Evolutionary conservation across 495 filamentous ascomycete species (phyloP), one percentile per base, ranked within the genome.

Genomic region (Cercophora scortea): DNA sequence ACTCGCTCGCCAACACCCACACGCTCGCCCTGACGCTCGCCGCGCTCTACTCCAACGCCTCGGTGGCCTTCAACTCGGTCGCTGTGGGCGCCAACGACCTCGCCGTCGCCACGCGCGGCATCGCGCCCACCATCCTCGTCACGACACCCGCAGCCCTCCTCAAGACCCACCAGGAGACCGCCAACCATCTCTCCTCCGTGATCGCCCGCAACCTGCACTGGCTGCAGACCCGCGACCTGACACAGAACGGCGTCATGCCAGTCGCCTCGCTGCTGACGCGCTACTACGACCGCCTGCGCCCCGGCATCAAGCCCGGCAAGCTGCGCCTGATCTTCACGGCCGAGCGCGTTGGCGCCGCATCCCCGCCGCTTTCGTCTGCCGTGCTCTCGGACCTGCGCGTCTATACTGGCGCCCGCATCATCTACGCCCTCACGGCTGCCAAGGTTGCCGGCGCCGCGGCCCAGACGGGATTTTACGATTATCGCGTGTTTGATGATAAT

Each of bases 391-490:
- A 96, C 58, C 70, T 97, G 41, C 79, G 90, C 15, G 72, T 89
- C 13, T 88, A 87, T 68, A 91, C 86, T 8, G 81, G 86, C 10
- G 84, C 90, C 9, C 82, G 90, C 35, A 75, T 95, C 45, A 76
- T 94, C 17, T 96, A 96, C 69, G 90, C 89, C 0, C 75, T 97
- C 32, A 88, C 90, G 43, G 84, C 88, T 4, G 72, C 91, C 8
- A 78, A 79, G 32, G 85, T 96, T 18, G 92, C 90, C 5, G 93
- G 93, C 18, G 87, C 93, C 1, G 81, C 91, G 15, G 67, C 81
- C 3, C 91, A 97, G 69, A 93, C 89, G 10, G 81, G 86, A 53
- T 76, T 90, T 34, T 92, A 88, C 59, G 93, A 99, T 62, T 97
- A 99, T 63, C 73, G 91, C 40, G 75, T 83, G 15, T 70, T 78